These are phyloP conservation scores for Castanea crenata DNA, from an alignment of 306 rosid species.

Conservation along the genomic window DNA sequence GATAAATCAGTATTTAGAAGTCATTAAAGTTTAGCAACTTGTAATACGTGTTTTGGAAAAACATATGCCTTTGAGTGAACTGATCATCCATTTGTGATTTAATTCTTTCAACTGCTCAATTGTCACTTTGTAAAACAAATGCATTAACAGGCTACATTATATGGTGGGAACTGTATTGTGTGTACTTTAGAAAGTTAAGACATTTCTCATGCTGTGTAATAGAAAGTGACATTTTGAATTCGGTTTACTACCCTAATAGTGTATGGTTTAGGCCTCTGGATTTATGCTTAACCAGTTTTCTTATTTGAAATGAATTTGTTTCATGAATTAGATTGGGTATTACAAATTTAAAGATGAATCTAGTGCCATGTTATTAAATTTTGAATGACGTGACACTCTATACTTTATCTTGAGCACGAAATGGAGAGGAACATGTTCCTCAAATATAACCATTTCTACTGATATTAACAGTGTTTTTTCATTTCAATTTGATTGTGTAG, in stretches of 20 bases:
- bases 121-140: not conserved
- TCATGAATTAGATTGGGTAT: no score
- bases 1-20: not conserved
- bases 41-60: not conserved
- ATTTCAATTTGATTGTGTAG: slow-evolving; percentile 43
- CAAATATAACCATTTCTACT: not conserved
- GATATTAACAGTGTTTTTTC: not conserved
- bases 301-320: not conserved
- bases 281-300: not conserved
- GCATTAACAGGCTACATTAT: not conserved
- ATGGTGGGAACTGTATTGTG: not conserved
- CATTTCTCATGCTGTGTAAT: no score
- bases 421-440: no score
- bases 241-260: not conserved
- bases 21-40: not conserved
- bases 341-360: no score
- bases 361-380: no score
- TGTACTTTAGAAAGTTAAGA: not conserved
- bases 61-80: not conserved
- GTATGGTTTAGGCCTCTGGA: not conserved
- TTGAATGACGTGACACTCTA: no score
- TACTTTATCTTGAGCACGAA: no score
- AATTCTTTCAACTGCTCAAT: not conserved
- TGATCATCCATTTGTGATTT: not conserved
- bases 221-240: not conserved